Percentiles rank a stretch among this genome's conserved stretches.
These are phyloP conservation scores for Solanum phureja DNA, from an alignment of 257 asterid species.

Conservation along the genomic window DNA sequence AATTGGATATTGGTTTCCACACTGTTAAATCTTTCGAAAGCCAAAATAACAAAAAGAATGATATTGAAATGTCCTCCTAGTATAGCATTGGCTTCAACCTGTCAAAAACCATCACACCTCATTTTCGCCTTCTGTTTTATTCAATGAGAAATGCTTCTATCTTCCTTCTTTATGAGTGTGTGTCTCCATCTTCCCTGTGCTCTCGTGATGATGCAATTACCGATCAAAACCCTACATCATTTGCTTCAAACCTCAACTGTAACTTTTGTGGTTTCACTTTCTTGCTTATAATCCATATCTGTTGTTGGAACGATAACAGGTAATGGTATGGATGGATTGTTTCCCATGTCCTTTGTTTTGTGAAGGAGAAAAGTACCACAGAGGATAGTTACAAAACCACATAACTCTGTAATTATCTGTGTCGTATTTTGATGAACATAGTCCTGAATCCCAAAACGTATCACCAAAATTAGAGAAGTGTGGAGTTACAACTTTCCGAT, in stretches of 20 bases:
- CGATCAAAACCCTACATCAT: neutral
- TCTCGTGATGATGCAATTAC: neutral
- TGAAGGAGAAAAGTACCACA: no score
- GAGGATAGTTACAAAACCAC: no score
- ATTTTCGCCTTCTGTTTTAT: neutral
- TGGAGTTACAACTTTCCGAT: no score
- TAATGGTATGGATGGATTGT: neutral
- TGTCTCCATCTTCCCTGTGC: neutral
- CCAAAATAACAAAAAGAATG: neutral
- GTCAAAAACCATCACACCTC: neutral
- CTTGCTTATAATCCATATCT: neutral
- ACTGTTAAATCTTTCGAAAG: neutral
- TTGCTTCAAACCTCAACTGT: neutral
- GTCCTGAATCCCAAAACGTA: no score
- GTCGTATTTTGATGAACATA: no score
- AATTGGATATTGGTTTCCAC: neutral
- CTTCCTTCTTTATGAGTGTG: neutral
- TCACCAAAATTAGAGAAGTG: no score
- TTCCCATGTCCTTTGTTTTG: constrained; percentile 82
- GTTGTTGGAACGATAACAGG: neutral
- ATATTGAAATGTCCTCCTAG: neutral
- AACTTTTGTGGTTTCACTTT: neutral
- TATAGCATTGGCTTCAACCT: neutral
- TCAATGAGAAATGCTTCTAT: neutral
- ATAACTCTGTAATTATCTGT: no score